A percentile compares a stretch with the other conserved stretches of the same genome.
These are phyloP conservation scores for Lachnellula occidentalis DNA, from an alignment of 2,329 filamentous ascomycete genomes.

Conservation along the genomic window DNA sequence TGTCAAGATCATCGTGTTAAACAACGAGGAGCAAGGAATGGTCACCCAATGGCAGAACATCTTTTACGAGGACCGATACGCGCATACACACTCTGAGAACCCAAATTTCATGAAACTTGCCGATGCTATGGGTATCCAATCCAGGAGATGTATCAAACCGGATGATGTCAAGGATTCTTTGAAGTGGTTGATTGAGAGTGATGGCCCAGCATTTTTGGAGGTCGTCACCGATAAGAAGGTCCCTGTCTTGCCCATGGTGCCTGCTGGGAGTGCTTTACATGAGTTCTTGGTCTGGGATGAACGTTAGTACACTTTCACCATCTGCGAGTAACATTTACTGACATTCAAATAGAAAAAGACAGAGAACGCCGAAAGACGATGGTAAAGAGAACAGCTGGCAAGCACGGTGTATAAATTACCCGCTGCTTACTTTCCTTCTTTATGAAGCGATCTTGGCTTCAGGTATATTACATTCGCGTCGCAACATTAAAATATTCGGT, in stretches of 20 bases:
- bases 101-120: slow-evolving; percentile 94
- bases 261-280: slow-evolving; percentile 77
- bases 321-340: slow-evolving; percentile 28
- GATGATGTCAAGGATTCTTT: slow-evolving; percentile 73
- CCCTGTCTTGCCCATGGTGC: slow-evolving; percentile 97
- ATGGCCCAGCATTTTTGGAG: slow-evolving; percentile 90
- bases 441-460: background rate
- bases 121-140: slow-evolving; percentile 84
- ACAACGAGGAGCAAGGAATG: slow-evolving; percentile 98
- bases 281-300: slow-evolving; percentile 89
- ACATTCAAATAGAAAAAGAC: slow-evolving; percentile 54
- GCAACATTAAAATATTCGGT: slow-evolving; percentile 3
- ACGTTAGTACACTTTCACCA: slow-evolving; percentile 43
- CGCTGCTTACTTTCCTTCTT: background rate
- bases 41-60: slow-evolving; percentile 98
- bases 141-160: slow-evolving; percentile 64
- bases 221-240: slow-evolving; percentile 88
- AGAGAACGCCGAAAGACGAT: slow-evolving; percentile 61
- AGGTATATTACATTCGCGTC: background rate
- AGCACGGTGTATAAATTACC: slow-evolving; percentile 15
- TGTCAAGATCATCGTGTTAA: slow-evolving; percentile 88
- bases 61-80: slow-evolving; percentile 90
- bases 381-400: slow-evolving; percentile 50
- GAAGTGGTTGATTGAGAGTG: slow-evolving; percentile 81
- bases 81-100: slow-evolving; percentile 90